Conservation (phyloP, 441 rosid genomes). For the Erysimum pusillum region DNA sequence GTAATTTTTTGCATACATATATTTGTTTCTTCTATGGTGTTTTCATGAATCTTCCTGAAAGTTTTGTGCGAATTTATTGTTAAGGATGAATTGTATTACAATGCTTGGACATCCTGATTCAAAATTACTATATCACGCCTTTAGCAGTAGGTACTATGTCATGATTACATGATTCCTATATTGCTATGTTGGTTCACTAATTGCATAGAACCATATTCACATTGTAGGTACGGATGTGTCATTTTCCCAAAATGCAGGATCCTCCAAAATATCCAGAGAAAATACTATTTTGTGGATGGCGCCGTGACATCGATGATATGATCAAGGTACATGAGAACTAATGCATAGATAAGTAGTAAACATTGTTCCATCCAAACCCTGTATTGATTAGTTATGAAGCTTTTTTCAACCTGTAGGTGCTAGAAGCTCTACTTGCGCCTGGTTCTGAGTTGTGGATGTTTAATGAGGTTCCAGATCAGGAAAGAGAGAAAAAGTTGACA, state of each 20-base stretch:
- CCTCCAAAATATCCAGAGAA: constrained; percentile 93
- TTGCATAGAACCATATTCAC: constrained; percentile 7
- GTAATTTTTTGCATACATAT: constrained; percentile 19
- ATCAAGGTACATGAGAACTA: constrained; percentile 62
- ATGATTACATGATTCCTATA: constrained; percentile 1
- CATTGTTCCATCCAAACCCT: neutral
- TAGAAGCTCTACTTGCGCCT: constrained; percentile 87
- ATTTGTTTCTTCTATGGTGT: neutral
- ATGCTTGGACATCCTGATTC: neutral
- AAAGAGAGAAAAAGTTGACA: constrained; percentile 77
- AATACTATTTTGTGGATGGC: constrained; percentile 95
- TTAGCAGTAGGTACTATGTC: neutral
- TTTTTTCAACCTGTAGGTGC: constrained; percentile 57
- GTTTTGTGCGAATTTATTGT: neutral
- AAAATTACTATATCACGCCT: neutral
- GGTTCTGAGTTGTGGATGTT: constrained; percentile 97
- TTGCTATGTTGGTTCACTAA: constrained; percentile 17
- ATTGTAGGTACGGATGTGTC: constrained; percentile 63
- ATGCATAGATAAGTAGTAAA: neutral
- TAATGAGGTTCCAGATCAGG: constrained; percentile 87
- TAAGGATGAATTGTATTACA: neutral
- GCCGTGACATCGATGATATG: constrained; percentile 97
- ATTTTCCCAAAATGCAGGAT: constrained; percentile 67
- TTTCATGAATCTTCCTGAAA: neutral
- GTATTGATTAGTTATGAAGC: constrained; percentile 16